A percentile compares a stretch with the other conserved stretches of the same genome.
Conservation (phyloP, 2,329 filamentous ascomycete species). For the Aspergillus sp. region DNA sequence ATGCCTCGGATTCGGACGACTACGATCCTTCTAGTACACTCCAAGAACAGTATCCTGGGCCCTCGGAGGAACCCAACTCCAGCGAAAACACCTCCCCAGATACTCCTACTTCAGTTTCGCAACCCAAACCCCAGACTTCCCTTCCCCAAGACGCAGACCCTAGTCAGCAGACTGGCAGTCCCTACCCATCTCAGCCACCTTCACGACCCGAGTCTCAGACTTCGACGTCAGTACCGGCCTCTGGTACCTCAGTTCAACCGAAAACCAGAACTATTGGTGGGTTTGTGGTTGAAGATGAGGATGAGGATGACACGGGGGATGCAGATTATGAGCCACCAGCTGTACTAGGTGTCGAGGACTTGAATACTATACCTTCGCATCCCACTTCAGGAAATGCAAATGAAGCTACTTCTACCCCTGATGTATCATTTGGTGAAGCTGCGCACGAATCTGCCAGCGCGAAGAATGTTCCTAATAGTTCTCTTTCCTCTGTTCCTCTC, state of each 20-base stretch:
- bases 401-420: slow-evolving; percentile 55
- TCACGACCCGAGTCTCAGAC: slow-evolving; percentile 36
- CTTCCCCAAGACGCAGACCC: slow-evolving; percentile 28
- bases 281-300: slow-evolving; percentile 64
- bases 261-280: slow-evolving; percentile 58
- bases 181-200: slow-evolving; percentile 31
- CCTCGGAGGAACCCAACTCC: slow-evolving; percentile 31
- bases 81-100: slow-evolving; percentile 29
- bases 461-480: slow-evolving; percentile 52
- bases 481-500: slow-evolving; percentile 50
- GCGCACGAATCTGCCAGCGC: slow-evolving; percentile 48
- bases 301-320: slow-evolving; percentile 54
- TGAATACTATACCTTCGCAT: slow-evolving; percentile 51
- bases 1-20: slow-evolving; percentile 57
- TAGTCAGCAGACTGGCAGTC: slow-evolving; percentile 28
- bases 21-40: slow-evolving; percentile 53
- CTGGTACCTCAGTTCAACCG: slow-evolving; percentile 34
- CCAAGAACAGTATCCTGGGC: slow-evolving; percentile 40
- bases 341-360: slow-evolving; percentile 50
- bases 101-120: slow-evolving; percentile 23
- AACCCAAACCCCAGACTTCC: slow-evolving; percentile 22
- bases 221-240: slow-evolving; percentile 30
- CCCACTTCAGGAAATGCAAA: slow-evolving; percentile 57
- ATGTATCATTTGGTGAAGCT: slow-evolving; percentile 63
- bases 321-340: slow-evolving; percentile 56